Evolutionary conservation across 495 filamentous ascomycete species (phyloP).

Genomic region (Letharia lupina): DNA sequence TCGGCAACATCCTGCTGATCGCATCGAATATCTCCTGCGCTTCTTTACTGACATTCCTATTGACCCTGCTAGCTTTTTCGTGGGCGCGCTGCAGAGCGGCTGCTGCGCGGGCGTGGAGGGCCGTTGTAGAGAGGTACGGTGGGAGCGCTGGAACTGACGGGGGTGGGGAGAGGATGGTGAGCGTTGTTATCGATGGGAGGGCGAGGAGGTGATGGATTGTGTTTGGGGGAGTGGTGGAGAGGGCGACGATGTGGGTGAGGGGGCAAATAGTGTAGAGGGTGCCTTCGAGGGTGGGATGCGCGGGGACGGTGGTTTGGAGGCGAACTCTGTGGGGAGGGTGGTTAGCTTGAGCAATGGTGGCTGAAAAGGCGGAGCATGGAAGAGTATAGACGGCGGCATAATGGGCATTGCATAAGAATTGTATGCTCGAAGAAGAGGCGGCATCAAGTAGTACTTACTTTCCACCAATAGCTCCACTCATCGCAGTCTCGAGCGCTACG

Average conservation of each 20-base stretch:
- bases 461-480: constrained; percentile 45
- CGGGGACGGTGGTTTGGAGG: constrained; percentile 48
- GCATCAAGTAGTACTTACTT: constrained; percentile 33
- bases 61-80: constrained; percentile 46
- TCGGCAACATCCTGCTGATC: constrained; percentile 53
- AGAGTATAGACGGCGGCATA: neutral
- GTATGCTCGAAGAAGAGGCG: neutral
- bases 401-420: neutral
- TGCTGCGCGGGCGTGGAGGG: constrained; percentile 46
- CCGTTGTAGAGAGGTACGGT: constrained; percentile 39
- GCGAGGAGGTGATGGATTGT: constrained; percentile 52
- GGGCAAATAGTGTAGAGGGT: constrained; percentile 60
- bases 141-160: constrained; percentile 19
- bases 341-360: constrained; percentile 5
- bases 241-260: constrained; percentile 55
- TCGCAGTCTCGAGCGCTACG: constrained; percentile 38
- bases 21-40: constrained; percentile 65
- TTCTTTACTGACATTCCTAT: constrained; percentile 55
- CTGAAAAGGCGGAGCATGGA: neutral
- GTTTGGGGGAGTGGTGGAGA: constrained; percentile 42
- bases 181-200: constrained; percentile 37
- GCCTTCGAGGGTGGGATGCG: constrained; percentile 48
- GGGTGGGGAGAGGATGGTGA: constrained; percentile 27
- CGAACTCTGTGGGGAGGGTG: constrained; percentile 42
- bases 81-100: constrained; percentile 45